Percentiles rank a stretch among this genome's conserved stretches.
Conservation (phyloP, 2,329 filamentous ascomycete genomes). For the Alternaria viburni region DNA sequence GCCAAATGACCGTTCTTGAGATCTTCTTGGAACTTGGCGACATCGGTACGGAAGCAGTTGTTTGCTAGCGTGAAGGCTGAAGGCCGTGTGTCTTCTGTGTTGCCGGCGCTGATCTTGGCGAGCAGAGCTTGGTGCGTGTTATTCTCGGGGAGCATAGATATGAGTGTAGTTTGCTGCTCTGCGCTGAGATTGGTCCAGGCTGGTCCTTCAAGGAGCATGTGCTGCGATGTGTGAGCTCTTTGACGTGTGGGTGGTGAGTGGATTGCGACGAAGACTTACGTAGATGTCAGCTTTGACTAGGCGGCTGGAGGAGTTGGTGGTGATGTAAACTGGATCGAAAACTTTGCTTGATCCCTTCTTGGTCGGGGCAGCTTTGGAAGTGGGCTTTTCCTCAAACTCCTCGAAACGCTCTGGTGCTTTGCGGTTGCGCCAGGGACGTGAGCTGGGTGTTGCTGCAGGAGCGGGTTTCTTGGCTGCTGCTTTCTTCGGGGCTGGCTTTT, state of each 20-base stretch:
- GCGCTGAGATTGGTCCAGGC: constrained; percentile 39
- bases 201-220: constrained; percentile 38
- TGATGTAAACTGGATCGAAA: constrained; percentile 40
- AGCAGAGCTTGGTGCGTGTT: constrained; percentile 21
- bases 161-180: constrained; percentile 26
- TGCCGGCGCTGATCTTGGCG: constrained; percentile 18
- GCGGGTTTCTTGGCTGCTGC: constrained; percentile 8
- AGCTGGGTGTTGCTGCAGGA: constrained; percentile 13
- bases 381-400: constrained; percentile 12
- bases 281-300: constrained; percentile 43
- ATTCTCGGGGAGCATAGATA: constrained; percentile 33
- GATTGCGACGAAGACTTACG: constrained; percentile 8
- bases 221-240: constrained; percentile 18
- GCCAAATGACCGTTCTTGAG: constrained; percentile 62
- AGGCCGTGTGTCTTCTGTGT: constrained; percentile 25
- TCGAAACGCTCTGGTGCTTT: constrained; percentile 37
- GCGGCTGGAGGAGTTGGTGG: constrained; percentile 38
- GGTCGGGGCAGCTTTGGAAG: constrained; percentile 7
- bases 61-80: constrained; percentile 38
- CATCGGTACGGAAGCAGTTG: constrained; percentile 58
- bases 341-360: constrained; percentile 26
- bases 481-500: constrained; percentile 12
- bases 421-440: constrained; percentile 34
- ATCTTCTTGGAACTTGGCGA: constrained; percentile 63
- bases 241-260: too few species aligned